Evolutionary conservation across 2,329 filamentous ascomycete species (phyloP).

Genomic region (Plenodomus biglobosus): DNA sequence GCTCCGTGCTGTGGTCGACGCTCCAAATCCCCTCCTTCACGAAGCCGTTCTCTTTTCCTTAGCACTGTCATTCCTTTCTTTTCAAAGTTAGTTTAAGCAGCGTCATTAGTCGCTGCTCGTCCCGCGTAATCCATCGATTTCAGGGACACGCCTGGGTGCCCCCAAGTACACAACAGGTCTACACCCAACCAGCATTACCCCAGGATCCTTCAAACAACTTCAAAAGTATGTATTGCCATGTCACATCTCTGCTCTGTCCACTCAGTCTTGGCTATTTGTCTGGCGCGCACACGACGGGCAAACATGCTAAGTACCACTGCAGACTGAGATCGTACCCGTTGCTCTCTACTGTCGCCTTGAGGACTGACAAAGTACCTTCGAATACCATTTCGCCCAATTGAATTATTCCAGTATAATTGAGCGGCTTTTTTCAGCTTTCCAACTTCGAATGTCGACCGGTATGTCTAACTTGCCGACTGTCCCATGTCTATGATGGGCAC

Average conservation of each 20-base stretch:
- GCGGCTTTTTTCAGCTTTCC: neutral
- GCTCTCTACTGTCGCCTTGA: neutral
- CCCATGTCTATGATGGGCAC: neutral
- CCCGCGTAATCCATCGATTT: slow-evolving; percentile 3
- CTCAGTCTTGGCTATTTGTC: neutral
- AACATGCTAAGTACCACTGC: neutral
- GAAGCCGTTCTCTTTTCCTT: slow-evolving; percentile 11
- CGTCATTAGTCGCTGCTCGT: slow-evolving; percentile 12
- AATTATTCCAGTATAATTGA: neutral
- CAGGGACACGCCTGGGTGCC: neutral
- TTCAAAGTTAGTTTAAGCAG: slow-evolving; percentile 12
- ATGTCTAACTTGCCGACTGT: neutral
- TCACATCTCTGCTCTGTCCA: neutral
- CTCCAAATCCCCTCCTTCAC: slow-evolving; percentile 22
- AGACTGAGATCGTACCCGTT: neutral
- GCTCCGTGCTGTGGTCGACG: slow-evolving; percentile 32
- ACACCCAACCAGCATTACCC: neutral
- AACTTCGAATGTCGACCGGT: neutral
- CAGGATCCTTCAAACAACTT: neutral
- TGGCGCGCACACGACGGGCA: neutral
- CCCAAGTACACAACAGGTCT: slow-evolving; percentile 5
- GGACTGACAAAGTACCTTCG: neutral
- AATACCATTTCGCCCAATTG: neutral
- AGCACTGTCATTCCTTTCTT: slow-evolving; percentile 10
- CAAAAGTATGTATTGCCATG: neutral